phyloP scores from a whole-genome alignment of 768 basidiomycete genomes.

The Zangia roseola region DNA sequence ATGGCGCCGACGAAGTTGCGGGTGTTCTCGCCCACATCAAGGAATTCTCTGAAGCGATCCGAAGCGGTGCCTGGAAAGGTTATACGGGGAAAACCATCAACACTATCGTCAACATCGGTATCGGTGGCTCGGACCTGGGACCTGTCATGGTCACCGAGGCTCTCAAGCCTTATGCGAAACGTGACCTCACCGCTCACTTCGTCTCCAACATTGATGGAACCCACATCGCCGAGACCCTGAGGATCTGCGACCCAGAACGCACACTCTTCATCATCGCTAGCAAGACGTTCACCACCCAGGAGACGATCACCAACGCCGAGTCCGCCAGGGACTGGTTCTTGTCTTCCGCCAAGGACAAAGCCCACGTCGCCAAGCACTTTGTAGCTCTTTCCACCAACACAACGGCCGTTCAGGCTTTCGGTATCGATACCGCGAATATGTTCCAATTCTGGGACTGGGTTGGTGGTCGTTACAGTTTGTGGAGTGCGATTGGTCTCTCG shows the following conservation, averaged over 20 bases:
- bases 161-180: slow-evolving; percentile 88
- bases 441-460: slow-evolving; percentile 99
- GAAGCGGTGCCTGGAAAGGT: slow-evolving; percentile 91
- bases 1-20: slow-evolving; percentile 78
- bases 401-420: slow-evolving; percentile 88
- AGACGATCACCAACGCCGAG: slow-evolving; percentile 98
- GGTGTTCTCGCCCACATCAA: slow-evolving; percentile 89
- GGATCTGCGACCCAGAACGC: slow-evolving; percentile 80
- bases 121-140: slow-evolving; percentile 96
- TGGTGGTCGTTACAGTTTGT: slow-evolving; percentile 95
- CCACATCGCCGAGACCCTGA: slow-evolving; percentile 87
- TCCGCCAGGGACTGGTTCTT: slow-evolving; percentile 96
- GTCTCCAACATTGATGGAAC: slow-evolving; percentile 99
- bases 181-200: slow-evolving; percentile 84
- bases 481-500: slow-evolving; percentile 96
- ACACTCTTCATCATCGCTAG: slow-evolving; percentile 98
- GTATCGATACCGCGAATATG: slow-evolving; percentile 91
- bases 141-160: slow-evolving; percentile 99
- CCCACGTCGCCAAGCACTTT: slow-evolving; percentile 97
- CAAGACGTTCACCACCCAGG: slow-evolving; percentile 99
- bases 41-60: slow-evolving; percentile 79
- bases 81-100: slow-evolving; percentile 96
- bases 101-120: slow-evolving; percentile 97
- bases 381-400: slow-evolving; percentile 98
- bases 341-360: slow-evolving; percentile 72